Evolutionary conservation across 208 protist genomes (phyloP).

Genomic region (Acanthamoeba healyi): DNA sequence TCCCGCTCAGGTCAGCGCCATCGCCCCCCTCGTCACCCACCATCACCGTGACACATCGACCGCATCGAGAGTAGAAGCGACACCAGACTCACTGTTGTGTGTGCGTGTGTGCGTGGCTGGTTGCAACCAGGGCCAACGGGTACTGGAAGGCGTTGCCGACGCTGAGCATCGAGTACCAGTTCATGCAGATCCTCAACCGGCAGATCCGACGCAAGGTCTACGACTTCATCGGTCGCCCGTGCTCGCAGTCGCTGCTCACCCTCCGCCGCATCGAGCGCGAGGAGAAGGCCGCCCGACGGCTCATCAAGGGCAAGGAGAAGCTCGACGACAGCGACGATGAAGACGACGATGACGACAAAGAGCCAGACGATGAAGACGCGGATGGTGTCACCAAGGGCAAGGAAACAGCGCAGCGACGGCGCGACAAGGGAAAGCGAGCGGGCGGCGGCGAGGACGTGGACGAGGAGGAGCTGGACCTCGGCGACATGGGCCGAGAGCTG

Average conservation of each 20-base stretch:
- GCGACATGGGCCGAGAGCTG: constrained; percentile 7
- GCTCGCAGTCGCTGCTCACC: neutral
- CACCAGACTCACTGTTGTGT: neutral
- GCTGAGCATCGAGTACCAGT: constrained; percentile 22
- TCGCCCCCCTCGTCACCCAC: neutral
- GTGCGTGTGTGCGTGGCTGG: neutral
- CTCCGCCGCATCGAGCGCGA: neutral
- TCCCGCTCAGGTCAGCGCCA: neutral
- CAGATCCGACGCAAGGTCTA: neutral
- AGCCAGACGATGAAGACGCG: neutral
- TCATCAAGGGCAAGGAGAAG: constrained; percentile 33
- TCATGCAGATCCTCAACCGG: constrained; percentile 20
- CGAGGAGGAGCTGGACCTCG: neutral
- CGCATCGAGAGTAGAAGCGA: neutral
- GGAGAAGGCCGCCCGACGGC: neutral
- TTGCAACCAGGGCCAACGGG: neutral
- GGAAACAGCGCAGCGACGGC: neutral
- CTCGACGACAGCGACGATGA: neutral
- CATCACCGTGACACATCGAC: neutral
- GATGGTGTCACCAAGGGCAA: neutral
- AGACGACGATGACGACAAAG: neutral
- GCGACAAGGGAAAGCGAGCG: neutral
- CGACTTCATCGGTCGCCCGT: neutral
- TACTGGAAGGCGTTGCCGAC: constrained; percentile 9
- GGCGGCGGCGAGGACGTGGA: neutral